Conservation (phyloP, 2,329 filamentous ascomycete species). For the Phialophora expanda region DNA sequence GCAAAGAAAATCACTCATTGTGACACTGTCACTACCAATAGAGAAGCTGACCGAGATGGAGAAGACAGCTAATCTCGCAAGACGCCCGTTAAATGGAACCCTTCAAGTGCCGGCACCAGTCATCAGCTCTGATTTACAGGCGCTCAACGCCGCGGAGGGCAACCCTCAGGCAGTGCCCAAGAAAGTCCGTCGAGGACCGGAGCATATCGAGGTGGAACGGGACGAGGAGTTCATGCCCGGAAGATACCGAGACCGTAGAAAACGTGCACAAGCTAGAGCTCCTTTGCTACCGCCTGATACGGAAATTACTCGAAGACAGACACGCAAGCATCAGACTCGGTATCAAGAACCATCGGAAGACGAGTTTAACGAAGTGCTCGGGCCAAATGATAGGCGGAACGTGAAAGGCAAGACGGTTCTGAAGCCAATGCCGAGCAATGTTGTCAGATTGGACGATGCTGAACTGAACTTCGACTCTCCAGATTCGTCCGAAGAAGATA, state of each 20-base stretch:
- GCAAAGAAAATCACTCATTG: constrained; percentile 37
- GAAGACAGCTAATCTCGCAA: constrained; percentile 26
- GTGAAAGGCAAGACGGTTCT: background rate
- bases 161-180: constrained; percentile 34
- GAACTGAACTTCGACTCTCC: constrained; percentile 25
- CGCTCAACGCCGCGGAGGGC: constrained; percentile 41
- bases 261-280: constrained; percentile 27
- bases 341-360: constrained; percentile 40
- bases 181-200: constrained; percentile 26
- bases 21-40: constrained; percentile 39
- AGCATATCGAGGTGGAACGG: constrained; percentile 34
- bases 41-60: constrained; percentile 37
- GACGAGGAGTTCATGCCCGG: constrained; percentile 41
- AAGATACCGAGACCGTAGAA: constrained; percentile 36
- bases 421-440: background rate
- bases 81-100: constrained; percentile 30
- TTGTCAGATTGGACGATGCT: constrained; percentile 23
- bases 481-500: constrained; percentile 17
- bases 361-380: constrained; percentile 35
- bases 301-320: constrained; percentile 34
- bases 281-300: constrained; percentile 24
- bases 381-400: background rate
- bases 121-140: constrained; percentile 40
- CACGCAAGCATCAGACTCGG: constrained; percentile 33
- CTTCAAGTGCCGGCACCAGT: constrained; percentile 31